Percentiles rank a stretch among this genome's conserved stretches.
Conservation (phyloP, 768 basidiomycete species). For the Boletus sp. region DNA sequence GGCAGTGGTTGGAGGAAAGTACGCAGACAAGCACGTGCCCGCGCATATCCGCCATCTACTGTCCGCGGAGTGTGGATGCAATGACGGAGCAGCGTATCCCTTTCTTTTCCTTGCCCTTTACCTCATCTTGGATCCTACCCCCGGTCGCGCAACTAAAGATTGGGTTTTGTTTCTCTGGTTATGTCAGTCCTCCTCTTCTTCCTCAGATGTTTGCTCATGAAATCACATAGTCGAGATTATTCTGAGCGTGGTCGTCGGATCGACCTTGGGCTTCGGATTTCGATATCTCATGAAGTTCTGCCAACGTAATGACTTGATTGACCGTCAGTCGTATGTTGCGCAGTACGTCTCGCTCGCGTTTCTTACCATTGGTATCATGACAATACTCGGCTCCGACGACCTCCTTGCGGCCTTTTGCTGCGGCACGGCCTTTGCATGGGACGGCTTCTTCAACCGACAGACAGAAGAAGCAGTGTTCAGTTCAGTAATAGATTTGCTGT, state of each 20-base stretch:
- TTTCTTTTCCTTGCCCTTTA: conserved; percentile 91
- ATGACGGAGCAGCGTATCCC: conserved; percentile 96
- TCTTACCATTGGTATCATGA: conserved; percentile 80
- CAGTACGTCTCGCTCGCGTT: conserved; percentile 86
- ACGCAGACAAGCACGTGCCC: conserved; percentile 96
- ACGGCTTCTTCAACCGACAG: conserved; percentile 89
- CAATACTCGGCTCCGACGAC: conserved; percentile 88
- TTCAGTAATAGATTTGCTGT: conserved; percentile 92
- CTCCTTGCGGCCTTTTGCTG: conserved; percentile 93
- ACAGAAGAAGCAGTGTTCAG: conserved; percentile 95
- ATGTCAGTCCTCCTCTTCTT: conserved; percentile 50
- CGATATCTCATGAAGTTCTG: conserved; percentile 93
- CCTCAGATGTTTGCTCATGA: conserved; percentile 2
- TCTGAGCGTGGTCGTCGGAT: conserved; percentile 73
- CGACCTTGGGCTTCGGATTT: conserved; percentile 72
- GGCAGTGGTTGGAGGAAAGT: conserved; percentile 86
- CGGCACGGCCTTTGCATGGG: conserved; percentile 96
- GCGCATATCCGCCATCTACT: conserved; percentile 70
- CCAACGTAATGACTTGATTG: conserved; percentile 81
- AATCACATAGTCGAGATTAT: conserved; percentile 65
- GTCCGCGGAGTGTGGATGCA: conserved; percentile 83
- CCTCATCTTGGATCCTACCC: conserved; percentile 66
- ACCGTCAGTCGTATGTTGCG: conserved; percentile 92
- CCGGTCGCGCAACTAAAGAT: conserved; percentile 67
- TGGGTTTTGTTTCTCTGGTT: conserved; percentile 91